Evolutionary conservation across 2,329 filamentous ascomycete species (phyloP).

Genomic region (Cryphonectria japonica): DNA sequence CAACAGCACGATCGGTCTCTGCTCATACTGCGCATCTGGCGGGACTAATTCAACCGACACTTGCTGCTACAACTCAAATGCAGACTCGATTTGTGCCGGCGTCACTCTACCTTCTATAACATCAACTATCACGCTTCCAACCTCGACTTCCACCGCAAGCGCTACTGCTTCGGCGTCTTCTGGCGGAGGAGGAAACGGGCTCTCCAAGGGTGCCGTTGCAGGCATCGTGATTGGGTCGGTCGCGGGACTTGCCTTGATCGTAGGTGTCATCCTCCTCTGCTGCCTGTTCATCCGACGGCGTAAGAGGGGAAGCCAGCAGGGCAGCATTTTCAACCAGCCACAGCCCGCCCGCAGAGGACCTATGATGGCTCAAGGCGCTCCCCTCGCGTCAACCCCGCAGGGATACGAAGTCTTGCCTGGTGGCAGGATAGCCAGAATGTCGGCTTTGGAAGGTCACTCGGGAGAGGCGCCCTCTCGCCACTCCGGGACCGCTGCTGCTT

Average conservation of each 20-base stretch:
- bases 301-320: slow-evolving; percentile 63
- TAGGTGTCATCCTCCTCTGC: slow-evolving; percentile 70
- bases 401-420: slow-evolving; percentile 80
- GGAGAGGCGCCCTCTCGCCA: slow-evolving; percentile 62
- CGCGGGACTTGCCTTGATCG: slow-evolving; percentile 70
- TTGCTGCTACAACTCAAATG: slow-evolving; percentile 84
- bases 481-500: slow-evolving; percentile 49
- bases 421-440: slow-evolving; percentile 93
- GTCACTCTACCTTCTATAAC: slow-evolving; percentile 80
- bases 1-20: slow-evolving; percentile 73
- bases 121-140: slow-evolving; percentile 67
- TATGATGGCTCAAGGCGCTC: slow-evolving; percentile 44
- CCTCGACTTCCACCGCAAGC: slow-evolving; percentile 49
- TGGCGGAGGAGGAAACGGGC: slow-evolving; percentile 39
- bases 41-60: slow-evolving; percentile 92
- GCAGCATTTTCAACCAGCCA: slow-evolving; percentile 87
- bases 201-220: slow-evolving; percentile 88
- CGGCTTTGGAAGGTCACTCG: slow-evolving; percentile 79
- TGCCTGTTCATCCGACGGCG: slow-evolving; percentile 54
- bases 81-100: slow-evolving; percentile 71
- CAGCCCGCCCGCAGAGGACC: slow-evolving; percentile 66
- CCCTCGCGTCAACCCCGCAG: slow-evolving; percentile 42
- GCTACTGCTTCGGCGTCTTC: slow-evolving; percentile 41
- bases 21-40: slow-evolving; percentile 81
- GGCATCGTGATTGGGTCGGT: slow-evolving; percentile 86